Evolutionary conservation across 306 rosid species (phyloP).

Genomic region (Acacia acuminata): DNA sequence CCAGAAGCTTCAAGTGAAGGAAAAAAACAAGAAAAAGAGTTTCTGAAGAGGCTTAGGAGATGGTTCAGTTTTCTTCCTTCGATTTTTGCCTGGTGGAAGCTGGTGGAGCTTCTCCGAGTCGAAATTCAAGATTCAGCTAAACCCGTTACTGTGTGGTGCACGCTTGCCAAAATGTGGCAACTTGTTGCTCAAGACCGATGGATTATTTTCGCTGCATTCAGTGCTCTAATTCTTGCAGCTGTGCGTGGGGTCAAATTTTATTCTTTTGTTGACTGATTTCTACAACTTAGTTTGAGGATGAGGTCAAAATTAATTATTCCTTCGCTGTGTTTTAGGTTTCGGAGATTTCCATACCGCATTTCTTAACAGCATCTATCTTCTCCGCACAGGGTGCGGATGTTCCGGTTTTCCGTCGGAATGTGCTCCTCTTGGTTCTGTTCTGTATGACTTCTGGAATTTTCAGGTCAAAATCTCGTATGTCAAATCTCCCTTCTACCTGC

Average conservation of each 20-base stretch:
- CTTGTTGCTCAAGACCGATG: conserved; percentile 82
- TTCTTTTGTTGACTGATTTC: not conserved
- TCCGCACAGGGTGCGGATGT: conserved; percentile 80
- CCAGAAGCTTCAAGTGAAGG: conserved; percentile 39
- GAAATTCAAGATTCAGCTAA: conserved; percentile 48
- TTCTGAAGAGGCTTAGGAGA: conserved; percentile 41
- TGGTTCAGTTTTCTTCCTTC: conserved; percentile 43
- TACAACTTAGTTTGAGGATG: not conserved
- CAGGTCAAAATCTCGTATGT: conserved; percentile 99
- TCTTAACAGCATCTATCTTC: conserved; percentile 85
- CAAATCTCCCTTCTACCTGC: conserved; percentile 56
- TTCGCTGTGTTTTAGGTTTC: conserved; percentile 58
- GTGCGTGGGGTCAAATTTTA: conserved; percentile 32
- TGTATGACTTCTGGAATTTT: conserved; percentile 86
- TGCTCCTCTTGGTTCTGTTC: conserved; percentile 64
- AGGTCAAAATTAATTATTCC: conserved; percentile 5
- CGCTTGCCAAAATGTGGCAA: conserved; percentile 85
- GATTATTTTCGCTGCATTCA: conserved; percentile 77
- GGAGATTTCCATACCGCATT: conserved; percentile 89
- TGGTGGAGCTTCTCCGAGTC: conserved; percentile 83
- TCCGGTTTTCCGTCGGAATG: conserved; percentile 72
- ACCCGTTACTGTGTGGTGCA: conserved; percentile 78
- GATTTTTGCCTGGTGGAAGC: conserved; percentile 71
- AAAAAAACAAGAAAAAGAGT: conserved; percentile 16
- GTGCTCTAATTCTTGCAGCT: conserved; percentile 78